Evolutionary conservation across 192 early-diverging fungal species (phyloP).

Genomic region (Phlyctochytrium arcticum): DNA sequence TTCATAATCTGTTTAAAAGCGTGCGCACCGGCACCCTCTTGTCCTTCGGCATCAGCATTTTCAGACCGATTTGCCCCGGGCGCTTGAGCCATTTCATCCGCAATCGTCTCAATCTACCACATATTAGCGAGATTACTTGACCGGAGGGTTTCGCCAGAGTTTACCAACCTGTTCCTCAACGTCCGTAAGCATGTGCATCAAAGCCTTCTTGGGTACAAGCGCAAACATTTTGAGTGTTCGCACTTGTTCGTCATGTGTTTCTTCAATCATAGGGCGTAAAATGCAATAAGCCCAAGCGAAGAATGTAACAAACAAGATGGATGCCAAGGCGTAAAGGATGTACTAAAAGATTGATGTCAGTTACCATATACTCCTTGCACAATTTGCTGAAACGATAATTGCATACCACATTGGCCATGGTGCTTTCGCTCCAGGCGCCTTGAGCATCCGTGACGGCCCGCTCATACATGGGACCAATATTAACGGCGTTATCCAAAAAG

Average conservation of each 20-base stretch:
- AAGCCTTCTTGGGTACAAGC: conserved; percentile 10
- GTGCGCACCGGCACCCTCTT: neutral
- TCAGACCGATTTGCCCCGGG: neutral
- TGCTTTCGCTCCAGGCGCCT: neutral
- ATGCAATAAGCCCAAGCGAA: conserved; percentile 11
- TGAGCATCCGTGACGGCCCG: neutral
- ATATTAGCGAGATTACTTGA: neutral
- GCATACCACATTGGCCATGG: conserved; percentile 18
- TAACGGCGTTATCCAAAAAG: conserved; percentile 19
- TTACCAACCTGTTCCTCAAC: conserved; percentile 22
- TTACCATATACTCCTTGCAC: no score
- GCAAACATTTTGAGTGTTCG: conserved; percentile 19
- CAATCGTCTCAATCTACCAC: conserved; percentile 11
- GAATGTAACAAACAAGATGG: conserved; percentile 4
- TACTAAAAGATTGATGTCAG: neutral
- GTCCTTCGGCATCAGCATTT: neutral
- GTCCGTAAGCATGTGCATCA: conserved; percentile 21
- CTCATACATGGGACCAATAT: neutral
- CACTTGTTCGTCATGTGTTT: conserved; percentile 17
- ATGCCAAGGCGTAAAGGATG: conserved; percentile 7
- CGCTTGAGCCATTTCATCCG: conserved; percentile 18
- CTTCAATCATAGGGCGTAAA: conserved; percentile 18
- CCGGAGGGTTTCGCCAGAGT: neutral
- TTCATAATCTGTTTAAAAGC: conserved; percentile 10
- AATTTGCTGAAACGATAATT: neutral